Evolutionary conservation across 1,284 basidiomycete species (phyloP).

Genomic region (Leccinum pachyderme): DNA sequence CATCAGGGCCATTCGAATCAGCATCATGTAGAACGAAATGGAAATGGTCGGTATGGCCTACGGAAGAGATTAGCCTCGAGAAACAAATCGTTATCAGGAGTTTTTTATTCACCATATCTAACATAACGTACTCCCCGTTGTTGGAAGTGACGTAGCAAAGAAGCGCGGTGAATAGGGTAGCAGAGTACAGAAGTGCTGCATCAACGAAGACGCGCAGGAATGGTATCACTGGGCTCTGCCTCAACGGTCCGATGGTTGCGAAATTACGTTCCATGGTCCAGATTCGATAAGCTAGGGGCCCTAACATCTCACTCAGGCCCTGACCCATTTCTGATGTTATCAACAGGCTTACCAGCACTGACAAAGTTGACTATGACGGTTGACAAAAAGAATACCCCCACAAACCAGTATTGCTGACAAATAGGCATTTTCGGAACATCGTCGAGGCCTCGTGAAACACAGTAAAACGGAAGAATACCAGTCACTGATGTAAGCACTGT

Average conservation of each 20-base stretch:
- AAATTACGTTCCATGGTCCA: conserved; percentile 12
- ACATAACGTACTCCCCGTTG: conserved; percentile 34
- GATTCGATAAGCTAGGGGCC: conserved; percentile 17
- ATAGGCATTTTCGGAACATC: conserved; percentile 22
- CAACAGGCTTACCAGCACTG: conserved; percentile 25
- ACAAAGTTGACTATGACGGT: conserved; percentile 34
- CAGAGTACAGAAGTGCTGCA: conserved; percentile 34
- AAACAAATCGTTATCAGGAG: neutral
- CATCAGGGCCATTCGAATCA: conserved; percentile 7
- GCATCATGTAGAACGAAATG: conserved; percentile 4
- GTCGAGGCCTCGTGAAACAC: conserved; percentile 11
- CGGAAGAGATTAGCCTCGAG: neutral
- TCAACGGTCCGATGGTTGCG: neutral
- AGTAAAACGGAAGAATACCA: conserved; percentile 11
- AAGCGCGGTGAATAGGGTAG: conserved; percentile 33
- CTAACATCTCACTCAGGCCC: neutral
- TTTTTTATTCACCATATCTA: conserved; percentile 32
- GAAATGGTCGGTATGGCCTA: neutral
- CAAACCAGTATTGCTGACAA: conserved; percentile 21
- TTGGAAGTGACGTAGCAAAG: conserved; percentile 31
- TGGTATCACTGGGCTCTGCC: conserved; percentile 9
- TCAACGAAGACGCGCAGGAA: conserved; percentile 35
- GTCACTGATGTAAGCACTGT: conserved; percentile 1
- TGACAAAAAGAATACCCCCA: conserved; percentile 33
- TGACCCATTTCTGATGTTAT: neutral